Percentiles rank a stretch among this genome's conserved stretches.
Evolutionary conservation across 2,329 filamentous ascomycete species (phyloP).

Genomic region (Trichothecium roseum): DNA sequence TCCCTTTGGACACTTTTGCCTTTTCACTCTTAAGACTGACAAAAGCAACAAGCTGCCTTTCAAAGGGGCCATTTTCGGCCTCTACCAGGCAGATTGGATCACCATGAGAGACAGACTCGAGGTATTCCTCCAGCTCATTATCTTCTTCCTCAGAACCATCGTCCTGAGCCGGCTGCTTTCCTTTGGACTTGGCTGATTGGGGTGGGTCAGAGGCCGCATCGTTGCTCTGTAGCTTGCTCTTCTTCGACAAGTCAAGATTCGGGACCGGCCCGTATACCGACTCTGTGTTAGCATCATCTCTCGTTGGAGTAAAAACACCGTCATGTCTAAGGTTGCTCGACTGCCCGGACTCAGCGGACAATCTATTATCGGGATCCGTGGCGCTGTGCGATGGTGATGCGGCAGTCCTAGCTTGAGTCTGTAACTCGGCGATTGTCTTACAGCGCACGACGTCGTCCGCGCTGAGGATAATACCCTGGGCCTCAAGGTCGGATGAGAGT

Average conservation of each 20-base stretch:
- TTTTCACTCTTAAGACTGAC: constrained; percentile 2
- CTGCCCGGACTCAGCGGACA: background rate
- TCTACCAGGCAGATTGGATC: constrained; percentile 4
- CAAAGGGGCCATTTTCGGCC: constrained; percentile 3
- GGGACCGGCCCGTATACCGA: constrained; percentile 1
- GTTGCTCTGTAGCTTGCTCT: background rate
- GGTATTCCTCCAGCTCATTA: constrained; percentile 4
- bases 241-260: constrained; percentile 1
- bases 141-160: background rate
- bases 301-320: background rate
- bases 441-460: constrained; percentile 31
- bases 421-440: constrained; percentile 32
- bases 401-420: constrained; percentile 22
- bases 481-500: background rate
- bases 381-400: background rate
- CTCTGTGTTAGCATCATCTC: background rate
- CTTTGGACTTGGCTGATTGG: background rate
- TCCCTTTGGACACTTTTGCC: background rate
- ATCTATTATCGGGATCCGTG: background rate
- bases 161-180: background rate
- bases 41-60: constrained; percentile 6
- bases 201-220: background rate
- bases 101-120: constrained; percentile 1
- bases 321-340: background rate
- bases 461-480: constrained; percentile 17